A percentile compares a stretch with the other conserved stretches of the same genome.
phyloP scores from a whole-genome alignment of 1,139 yeast genomes.

The Saccharomyces hybrid region DNA sequence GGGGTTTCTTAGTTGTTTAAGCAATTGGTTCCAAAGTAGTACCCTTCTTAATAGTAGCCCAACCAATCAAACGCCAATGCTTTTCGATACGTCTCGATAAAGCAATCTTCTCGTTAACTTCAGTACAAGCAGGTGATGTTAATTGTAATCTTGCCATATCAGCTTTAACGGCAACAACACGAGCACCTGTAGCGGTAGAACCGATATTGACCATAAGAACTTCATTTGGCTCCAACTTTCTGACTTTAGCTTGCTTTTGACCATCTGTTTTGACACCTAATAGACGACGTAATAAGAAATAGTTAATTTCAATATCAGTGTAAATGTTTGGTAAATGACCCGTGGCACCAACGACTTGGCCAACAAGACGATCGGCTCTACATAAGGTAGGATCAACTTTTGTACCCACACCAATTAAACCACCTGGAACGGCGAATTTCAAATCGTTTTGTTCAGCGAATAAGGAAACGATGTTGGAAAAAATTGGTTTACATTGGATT shows the following conservation, averaged over 20 bases:
- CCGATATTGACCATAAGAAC: constrained; percentile 99
- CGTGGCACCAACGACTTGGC: constrained; percentile 97
- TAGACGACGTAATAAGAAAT: constrained; percentile 91
- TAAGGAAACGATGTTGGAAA: constrained; percentile 85
- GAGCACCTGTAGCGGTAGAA: constrained; percentile 98
- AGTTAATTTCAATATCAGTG: constrained; percentile 95
- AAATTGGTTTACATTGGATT: constrained; percentile 93
- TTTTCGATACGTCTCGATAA: constrained; percentile 97
- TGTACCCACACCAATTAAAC: constrained; percentile 98
- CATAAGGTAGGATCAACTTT: constrained; percentile 97
- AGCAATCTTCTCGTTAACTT: constrained; percentile 95
- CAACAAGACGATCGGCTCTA: constrained; percentile 98
- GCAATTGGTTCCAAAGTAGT: constrained; percentile 68
- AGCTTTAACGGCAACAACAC: constrained; percentile 95
- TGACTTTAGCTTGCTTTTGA: constrained; percentile 93
- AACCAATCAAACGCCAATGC: constrained; percentile 99
- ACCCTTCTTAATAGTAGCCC: constrained; percentile 99
- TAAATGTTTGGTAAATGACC: constrained; percentile 93
- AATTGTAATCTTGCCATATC: constrained; percentile 98
- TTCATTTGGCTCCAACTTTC: constrained; percentile 89
- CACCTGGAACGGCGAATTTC: constrained; percentile 99
- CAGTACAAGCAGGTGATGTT: constrained; percentile 98
- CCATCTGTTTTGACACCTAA: constrained; percentile 99
- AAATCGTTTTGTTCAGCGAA: constrained; percentile 97
- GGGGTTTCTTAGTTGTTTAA: constrained; percentile 17